Base-by-base conservation (phyloP, 2,329 filamentous ascomycete genomes). In the Pyrenophora tritici-repentis region DNA sequence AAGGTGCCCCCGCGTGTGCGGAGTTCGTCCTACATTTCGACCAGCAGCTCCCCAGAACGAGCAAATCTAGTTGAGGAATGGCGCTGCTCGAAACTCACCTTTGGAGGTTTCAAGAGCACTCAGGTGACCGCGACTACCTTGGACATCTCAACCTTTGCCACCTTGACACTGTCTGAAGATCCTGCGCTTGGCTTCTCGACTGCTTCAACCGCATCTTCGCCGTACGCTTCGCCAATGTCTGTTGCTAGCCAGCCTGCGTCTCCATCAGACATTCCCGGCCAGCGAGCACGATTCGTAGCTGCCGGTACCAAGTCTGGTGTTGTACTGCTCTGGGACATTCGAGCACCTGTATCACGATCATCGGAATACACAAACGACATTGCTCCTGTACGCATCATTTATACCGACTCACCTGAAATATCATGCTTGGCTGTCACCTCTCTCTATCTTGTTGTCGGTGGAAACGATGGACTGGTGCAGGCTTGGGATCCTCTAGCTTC, bases 401-500 rank as follows among this genome's bases (percentile, higher is more conserved):
- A 92, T 63, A 97, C 94, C 0, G 91, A 96, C 38, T 97, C 93
- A 0, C 91, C 93, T 0, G 84, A 91, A 67, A 86, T 97, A 14
- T 90, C 91, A 0, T 90, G 86, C 54, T 74, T 99, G 13, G 94
- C 88, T 5, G 73, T 96, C 39, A 91, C 91, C 1, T 89, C 91
- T 1, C 78, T 99, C 13, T 95, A 96, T 68, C 76, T 99, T 13
- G 89, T 97, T 6, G 90, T 96, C 70, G 94, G 94, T 42, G 94
- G 94, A 20, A 96, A 89, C 61, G 94, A 99, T 74, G 93, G 94
- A 1, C 83, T 97, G 3, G 93, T 96, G 4, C 94, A 97, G 72
- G 90, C 91, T 5, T 99, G 94, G 94, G 94, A 99, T 76, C 90
- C 89, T n/a, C 78, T 99, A 39, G 90, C 87, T 1, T 97, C 93